phyloP scores from a whole-genome alignment of 352 stramenopile species.

The Phytopythium vexans region DNA sequence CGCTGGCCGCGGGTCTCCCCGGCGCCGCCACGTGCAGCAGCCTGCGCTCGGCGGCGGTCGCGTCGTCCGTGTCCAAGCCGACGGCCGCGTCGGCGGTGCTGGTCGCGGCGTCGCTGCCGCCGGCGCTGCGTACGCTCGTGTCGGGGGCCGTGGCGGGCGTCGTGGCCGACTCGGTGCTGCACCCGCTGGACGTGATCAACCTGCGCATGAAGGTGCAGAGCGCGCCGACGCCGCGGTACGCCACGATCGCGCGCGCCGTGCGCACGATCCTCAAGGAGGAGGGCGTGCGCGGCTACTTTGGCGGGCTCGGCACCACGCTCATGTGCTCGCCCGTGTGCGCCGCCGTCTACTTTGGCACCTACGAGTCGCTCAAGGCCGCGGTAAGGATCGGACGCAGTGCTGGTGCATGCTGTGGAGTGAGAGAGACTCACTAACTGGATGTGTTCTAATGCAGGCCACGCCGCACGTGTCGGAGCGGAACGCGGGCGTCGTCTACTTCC shows the following conservation, averaged over 20 bases:
- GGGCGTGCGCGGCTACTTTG: constrained; percentile 69
- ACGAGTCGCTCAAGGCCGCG: constrained; percentile 70
- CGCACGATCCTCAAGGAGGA: constrained; percentile 72
- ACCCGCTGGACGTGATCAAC: constrained; percentile 82
- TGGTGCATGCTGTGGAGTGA: neutral
- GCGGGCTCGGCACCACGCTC: constrained; percentile 68
- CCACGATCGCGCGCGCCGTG: constrained; percentile 50
- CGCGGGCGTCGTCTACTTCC: constrained; percentile 61
- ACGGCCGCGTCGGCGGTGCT: constrained; percentile 29
- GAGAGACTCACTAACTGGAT: neutral
- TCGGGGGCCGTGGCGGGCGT: constrained; percentile 70
- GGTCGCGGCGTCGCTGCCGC: constrained; percentile 19
- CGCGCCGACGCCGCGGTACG: constrained; percentile 49
- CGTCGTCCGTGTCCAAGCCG: constrained; percentile 9
- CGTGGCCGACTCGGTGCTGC: constrained; percentile 71
- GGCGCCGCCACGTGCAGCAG: constrained; percentile 26
- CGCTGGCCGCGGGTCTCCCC: constrained; percentile 4
- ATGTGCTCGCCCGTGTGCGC: constrained; percentile 68
- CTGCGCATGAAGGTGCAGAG: constrained; percentile 82
- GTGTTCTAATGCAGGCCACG: constrained; percentile 5
- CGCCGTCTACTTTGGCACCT: constrained; percentile 73
- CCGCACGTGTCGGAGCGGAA: constrained; percentile 46
- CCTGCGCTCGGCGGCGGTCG: constrained; percentile 12
- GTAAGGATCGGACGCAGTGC: neutral
- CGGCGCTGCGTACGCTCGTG: constrained; percentile 55